Evolutionary conservation across 768 basidiomycete species (phyloP).

Genomic region (Guyanaporus albipodus): DNA sequence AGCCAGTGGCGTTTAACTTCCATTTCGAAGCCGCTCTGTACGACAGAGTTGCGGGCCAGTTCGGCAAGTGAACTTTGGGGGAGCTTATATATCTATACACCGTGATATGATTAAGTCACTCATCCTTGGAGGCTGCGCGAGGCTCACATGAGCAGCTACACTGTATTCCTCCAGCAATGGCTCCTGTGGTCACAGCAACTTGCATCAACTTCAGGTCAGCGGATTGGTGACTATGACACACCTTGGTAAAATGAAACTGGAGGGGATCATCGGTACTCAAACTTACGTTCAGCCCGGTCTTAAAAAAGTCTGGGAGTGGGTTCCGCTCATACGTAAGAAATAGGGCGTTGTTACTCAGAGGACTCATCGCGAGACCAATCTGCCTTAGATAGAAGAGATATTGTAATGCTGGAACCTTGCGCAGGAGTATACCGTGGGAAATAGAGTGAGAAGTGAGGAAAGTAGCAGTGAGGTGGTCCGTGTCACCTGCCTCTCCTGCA

Average conservation of each 20-base stretch:
- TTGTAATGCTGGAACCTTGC: conserved; percentile 95
- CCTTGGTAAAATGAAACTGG: conserved; percentile 99
- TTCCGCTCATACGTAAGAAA: conserved; percentile 97
- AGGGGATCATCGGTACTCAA: conserved; percentile 93
- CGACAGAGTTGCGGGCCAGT: conserved; percentile 95
- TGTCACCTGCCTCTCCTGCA: conserved; percentile 96
- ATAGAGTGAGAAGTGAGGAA: conserved; percentile 97
- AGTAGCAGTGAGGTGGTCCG: conserved; percentile 94
- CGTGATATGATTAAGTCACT: not conserved
- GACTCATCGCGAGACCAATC: conserved; percentile 98
- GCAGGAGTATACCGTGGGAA: conserved; percentile 96
- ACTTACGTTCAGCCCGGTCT: conserved; percentile 92
- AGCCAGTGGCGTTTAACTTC: conserved; percentile 95
- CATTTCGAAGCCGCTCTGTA: conserved; percentile 98
- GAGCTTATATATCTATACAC: conserved; percentile 84
- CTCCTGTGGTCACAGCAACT: conserved; percentile 49
- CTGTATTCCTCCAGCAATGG: conserved; percentile 95
- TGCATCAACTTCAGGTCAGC: not conserved
- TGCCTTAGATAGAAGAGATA: conserved; percentile 98
- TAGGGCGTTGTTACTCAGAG: conserved; percentile 94
- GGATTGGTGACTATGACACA: conserved; percentile 19
- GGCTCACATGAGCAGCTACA: conserved; percentile 88
- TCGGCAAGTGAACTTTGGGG: conserved; percentile 94
- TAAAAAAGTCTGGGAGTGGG: conserved; percentile 96
- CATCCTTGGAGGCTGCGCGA: not conserved